Evolutionary conservation across 169 alveolate species (phyloP).

Genomic region (Eimeria maxima): DNA sequence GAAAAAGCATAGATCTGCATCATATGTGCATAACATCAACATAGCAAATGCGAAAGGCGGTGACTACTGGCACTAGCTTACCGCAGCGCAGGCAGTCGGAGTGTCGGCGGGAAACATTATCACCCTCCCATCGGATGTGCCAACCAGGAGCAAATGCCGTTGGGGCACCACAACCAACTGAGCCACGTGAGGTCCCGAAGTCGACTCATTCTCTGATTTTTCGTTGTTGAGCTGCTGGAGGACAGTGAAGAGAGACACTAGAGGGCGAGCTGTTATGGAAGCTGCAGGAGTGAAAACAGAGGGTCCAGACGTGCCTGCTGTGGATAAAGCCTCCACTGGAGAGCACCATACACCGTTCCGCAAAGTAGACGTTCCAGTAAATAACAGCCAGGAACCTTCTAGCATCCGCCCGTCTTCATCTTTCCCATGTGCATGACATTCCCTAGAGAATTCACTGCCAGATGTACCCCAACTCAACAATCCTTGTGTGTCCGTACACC

Average conservation of each 20-base stretch:
- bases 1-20: background rate
- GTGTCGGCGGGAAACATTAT: constrained; percentile 53
- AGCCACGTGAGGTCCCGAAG: constrained; percentile 51
- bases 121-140: constrained; percentile 73
- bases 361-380: constrained; percentile 41
- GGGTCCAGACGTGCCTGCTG: background rate
- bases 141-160: constrained; percentile 27
- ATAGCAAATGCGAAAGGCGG: background rate
- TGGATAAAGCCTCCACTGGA: constrained; percentile 14
- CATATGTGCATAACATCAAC: background rate
- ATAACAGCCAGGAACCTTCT: background rate
- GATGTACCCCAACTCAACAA: background rate
- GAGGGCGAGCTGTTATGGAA: constrained; percentile 10
- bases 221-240: constrained; percentile 43
- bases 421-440: background rate
- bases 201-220: background rate
- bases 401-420: background rate
- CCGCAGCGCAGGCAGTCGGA: constrained; percentile 65
- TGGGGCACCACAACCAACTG: constrained; percentile 5
- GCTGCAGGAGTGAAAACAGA: background rate
- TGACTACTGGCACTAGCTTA: background rate
- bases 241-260: constrained; percentile 20
- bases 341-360: constrained; percentile 69
- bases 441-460: background rate
- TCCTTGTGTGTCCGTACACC: background rate